A percentile compares a stretch with the other conserved stretches of the same genome.
Conservation (phyloP, 306 rosid genomes). For the Medicago lupulina region DNA sequence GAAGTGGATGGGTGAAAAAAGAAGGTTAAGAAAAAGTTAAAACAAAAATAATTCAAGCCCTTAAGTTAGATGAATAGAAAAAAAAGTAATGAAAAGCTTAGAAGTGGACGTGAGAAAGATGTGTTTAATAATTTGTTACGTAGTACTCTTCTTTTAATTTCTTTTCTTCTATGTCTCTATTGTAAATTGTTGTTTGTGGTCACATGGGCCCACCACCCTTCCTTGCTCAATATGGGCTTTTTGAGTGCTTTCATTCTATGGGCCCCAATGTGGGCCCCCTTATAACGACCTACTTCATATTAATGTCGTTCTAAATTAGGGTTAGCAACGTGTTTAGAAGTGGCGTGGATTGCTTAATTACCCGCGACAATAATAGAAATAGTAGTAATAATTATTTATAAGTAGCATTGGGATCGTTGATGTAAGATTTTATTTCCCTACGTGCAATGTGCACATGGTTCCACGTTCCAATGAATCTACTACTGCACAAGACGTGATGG, state of each 20-base stretch:
- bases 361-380: not conserved
- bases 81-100: constrained; percentile 20
- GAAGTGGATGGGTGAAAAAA: constrained; percentile 51
- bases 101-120: constrained; percentile 74
- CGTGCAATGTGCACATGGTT: constrained; percentile 62
- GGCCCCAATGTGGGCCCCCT: constrained; percentile 62
- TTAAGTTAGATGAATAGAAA: constrained; percentile 7
- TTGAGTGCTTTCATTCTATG: constrained; percentile 52
- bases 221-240: constrained; percentile 66
- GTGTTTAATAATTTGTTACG: constrained; percentile 45
- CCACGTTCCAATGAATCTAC: constrained; percentile 58
- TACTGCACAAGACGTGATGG: constrained; percentile 32
- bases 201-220: constrained; percentile 68
- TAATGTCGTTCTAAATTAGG: constrained; percentile 31
- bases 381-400: constrained; percentile 5
- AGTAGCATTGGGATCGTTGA: constrained; percentile 44
- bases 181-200: constrained; percentile 66
- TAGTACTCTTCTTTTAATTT: constrained; percentile 38
- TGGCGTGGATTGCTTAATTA: not conserved
- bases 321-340: constrained; percentile 28
- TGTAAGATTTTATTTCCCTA: constrained; percentile 30
- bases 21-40: constrained; percentile 17
- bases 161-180: constrained; percentile 42
- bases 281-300: constrained; percentile 30
- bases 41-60: constrained; percentile 24